These are phyloP conservation scores for Apiotrichum mycotoxinovorans DNA, from an alignment of 1,284 basidiomycete species.

Conservation along the genomic window DNA sequence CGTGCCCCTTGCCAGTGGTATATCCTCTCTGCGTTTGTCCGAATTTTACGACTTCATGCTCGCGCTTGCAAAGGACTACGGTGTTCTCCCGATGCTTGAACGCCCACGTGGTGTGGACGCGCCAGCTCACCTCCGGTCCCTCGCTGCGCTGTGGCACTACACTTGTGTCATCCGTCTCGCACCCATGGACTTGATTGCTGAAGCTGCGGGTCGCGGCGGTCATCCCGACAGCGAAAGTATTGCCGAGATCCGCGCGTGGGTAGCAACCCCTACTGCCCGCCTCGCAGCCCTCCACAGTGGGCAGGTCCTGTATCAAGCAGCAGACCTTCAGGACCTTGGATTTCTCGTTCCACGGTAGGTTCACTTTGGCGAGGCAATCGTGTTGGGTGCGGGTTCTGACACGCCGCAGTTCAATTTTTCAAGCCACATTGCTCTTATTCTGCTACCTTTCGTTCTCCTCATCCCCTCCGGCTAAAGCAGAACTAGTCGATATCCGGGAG, in stretches of 20 bases:
- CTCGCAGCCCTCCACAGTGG: slow-evolving; percentile 8
- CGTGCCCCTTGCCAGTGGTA: background rate
- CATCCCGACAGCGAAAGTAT: background rate
- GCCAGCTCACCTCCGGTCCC: background rate
- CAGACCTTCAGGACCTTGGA: slow-evolving; percentile 5
- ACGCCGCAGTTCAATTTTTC: slow-evolving; percentile 3
- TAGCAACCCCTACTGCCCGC: background rate
- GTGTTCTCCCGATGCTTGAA: background rate
- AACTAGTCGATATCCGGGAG: slow-evolving; percentile 2
- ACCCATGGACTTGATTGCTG: slow-evolving; percentile 5
- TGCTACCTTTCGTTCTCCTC: slow-evolving; percentile 2
- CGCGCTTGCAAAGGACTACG: background rate
- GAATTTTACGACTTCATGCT: slow-evolving; percentile 5
- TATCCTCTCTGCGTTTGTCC: background rate
- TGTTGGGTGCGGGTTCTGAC: background rate
- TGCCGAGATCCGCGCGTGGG: slow-evolving; percentile 2
- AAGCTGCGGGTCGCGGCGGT: slow-evolving; percentile 6
- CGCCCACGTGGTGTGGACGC: background rate
- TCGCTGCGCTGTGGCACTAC: slow-evolving; percentile 10
- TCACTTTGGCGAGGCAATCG: background rate
- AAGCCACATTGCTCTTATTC: slow-evolving; percentile 4
- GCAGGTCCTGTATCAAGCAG: background rate
- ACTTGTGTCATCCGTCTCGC: slow-evolving; percentile 5
- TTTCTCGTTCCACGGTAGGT: slow-evolving; percentile 11
- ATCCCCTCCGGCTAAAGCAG: background rate